Base-by-base conservation (phyloP, 495 filamentous ascomycete species). In the Penicillium soppii region DNA sequence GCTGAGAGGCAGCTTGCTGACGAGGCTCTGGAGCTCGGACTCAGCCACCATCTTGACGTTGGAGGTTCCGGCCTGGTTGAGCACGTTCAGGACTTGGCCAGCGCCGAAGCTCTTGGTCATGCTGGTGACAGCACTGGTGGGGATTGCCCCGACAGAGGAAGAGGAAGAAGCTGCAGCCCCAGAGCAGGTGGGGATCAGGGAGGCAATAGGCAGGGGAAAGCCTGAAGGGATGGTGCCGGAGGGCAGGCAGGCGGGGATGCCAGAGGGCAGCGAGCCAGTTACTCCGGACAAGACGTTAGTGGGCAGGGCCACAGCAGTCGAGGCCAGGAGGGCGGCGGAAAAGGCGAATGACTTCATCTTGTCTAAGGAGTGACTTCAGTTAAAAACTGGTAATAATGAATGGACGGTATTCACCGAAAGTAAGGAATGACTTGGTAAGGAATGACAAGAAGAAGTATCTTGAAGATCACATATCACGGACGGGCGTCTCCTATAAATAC, bases 301-400 rank as follows among this genome's bases (percentile, higher is more conserved):
- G 13, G 62, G 62, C 29, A 65, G 45, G 27, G 62, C 62, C 26
- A 47, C 36, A 52, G 47, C 62, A 45, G 57, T 49, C 32, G 62
- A 50, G 7, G 62, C 62, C 56, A 65, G 44, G 13, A 65, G 26
- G 49, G 62, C 62, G 10, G 55, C 45, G 35, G 56, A 37, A 30
- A 62, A 41, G 38, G 57, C 45, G 47, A 62, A 54, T 27, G 59
- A 50, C 54, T 63, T 65, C 62, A 65, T 65, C 26, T 52, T 63
- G 53, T 45, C 43, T 62, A 62, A 47, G 43, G 60, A 63, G 50
- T 55, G 60, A 57, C 50, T 54, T 47, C 12, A 47, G 41, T 37
- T 51, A 17, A 42, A 46, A 50, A 62, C n/a, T n/a, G 51, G 50
- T 42, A 32, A 12, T 5, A 32, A 32, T 59, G 52, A 41, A 38